These are phyloP conservation scores for Miscanthus lutarioriparius DNA, from an alignment of 176 grass and related monocot species.

Conservation along the genomic window DNA sequence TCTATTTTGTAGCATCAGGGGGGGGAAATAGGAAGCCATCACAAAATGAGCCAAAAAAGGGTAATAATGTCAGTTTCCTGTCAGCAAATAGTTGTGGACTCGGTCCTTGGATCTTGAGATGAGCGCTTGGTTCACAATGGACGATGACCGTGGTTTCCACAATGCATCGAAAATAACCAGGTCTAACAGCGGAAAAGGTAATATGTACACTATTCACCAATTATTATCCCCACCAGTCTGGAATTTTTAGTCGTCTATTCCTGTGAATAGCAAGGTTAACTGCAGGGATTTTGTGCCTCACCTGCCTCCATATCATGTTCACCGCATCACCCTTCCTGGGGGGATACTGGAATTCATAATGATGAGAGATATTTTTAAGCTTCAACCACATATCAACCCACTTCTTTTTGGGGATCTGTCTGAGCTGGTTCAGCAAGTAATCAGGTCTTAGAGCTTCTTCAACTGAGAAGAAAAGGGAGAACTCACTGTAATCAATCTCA, in stretches of 20 bases:
- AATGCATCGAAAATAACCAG: not conserved
- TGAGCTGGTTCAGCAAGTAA: constrained; percentile 71
- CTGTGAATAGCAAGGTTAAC: constrained; percentile 72
- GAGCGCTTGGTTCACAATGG: constrained; percentile 15
- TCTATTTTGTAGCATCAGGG: constrained; percentile 15
- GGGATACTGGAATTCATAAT: constrained; percentile 82
- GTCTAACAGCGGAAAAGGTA: not conserved
- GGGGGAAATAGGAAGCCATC: not conserved
- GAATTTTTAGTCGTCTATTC: constrained; percentile 77
- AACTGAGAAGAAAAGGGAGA: constrained; percentile 90
- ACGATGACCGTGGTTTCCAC: not conserved
- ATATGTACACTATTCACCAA: constrained; percentile 29
- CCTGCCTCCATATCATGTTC: constrained; percentile 86
- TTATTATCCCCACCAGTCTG: constrained; percentile 77
- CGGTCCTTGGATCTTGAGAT: constrained; percentile 13
- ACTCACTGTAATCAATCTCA: constrained; percentile 83
- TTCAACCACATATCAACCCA: constrained; percentile 82
- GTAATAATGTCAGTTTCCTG: not conserved
- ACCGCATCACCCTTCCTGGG: constrained; percentile 68
- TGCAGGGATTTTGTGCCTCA: constrained; percentile 70
- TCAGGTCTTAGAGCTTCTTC: constrained; percentile 70
- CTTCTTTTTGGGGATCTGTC: constrained; percentile 58
- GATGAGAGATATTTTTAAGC: constrained; percentile 66
- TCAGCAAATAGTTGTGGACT: constrained; percentile 14
- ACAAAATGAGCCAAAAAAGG: constrained; percentile 7